A percentile compares a stretch with the other conserved stretches of the same genome.
phyloP scores from a whole-genome alignment of 2,329 filamentous ascomycete species.

The Endoconidiophora laricicola region DNA sequence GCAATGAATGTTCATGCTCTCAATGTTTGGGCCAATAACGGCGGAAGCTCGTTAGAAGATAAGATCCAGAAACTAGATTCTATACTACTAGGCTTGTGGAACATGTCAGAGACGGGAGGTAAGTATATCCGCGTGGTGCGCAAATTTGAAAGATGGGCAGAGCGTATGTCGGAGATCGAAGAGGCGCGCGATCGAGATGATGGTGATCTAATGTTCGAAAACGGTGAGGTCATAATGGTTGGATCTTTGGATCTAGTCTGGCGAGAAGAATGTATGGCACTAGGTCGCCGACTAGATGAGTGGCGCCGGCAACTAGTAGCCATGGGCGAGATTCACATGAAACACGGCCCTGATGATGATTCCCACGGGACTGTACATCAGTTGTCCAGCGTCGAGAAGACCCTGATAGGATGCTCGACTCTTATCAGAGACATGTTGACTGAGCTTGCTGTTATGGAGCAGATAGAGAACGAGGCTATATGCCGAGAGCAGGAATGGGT shows the following conservation, averaged over 20 bases:
- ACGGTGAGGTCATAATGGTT: constrained; percentile 30
- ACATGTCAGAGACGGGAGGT: constrained; percentile 36
- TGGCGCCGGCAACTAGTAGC: constrained; percentile 33
- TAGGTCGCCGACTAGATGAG: constrained; percentile 37
- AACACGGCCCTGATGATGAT: background rate
- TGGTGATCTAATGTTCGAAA: constrained; percentile 20
- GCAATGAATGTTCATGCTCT: constrained; percentile 35
- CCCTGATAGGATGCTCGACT: constrained; percentile 30
- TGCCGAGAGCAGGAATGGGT: constrained; percentile 43
- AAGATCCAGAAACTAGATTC: constrained; percentile 41
- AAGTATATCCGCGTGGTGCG: constrained; percentile 37
- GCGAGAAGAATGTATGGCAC: constrained; percentile 38
- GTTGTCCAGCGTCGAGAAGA: constrained; percentile 27
- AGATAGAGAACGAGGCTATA: constrained; percentile 41
- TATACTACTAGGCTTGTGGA: constrained; percentile 40
- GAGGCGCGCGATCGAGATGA: constrained; percentile 25
- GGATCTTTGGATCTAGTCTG: constrained; percentile 39
- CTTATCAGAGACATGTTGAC: constrained; percentile 42
- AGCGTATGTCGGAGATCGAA: constrained; percentile 29
- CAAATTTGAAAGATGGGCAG: constrained; percentile 44
- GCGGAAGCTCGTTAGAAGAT: constrained; percentile 30
- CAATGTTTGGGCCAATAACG: constrained; percentile 28
- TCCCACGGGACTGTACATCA: background rate
- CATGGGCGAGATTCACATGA: constrained; percentile 22
- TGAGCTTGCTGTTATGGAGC: constrained; percentile 46